These are phyloP conservation scores for Lycium barbarum DNA, from an alignment of 257 asterid species.

Conservation along the genomic window DNA sequence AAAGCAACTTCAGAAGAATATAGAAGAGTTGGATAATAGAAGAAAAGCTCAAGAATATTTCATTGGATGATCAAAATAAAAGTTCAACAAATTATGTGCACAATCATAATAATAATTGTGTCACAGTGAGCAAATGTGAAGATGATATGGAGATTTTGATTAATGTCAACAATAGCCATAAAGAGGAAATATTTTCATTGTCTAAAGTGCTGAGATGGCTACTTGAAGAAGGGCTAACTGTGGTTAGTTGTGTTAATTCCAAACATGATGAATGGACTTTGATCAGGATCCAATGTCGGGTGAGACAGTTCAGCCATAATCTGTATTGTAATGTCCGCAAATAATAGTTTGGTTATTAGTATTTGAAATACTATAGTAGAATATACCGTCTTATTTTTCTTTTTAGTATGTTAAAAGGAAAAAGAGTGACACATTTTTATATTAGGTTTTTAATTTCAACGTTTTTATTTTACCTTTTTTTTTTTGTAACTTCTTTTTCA, in stretches of 20 bases:
- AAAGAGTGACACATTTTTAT: neutral
- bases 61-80: constrained; percentile 1
- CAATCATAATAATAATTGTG: neutral
- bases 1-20: constrained; percentile 36
- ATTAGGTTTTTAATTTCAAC: neutral
- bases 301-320: neutral
- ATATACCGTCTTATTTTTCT: neutral
- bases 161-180: neutral
- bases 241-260: constrained; percentile 39
- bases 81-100: neutral
- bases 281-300: constrained; percentile 47
- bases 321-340: neutral
- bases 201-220: constrained; percentile 46
- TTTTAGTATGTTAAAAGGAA: neutral
- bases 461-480: neutral
- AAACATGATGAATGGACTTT: constrained; percentile 25
- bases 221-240: constrained; percentile 31
- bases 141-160: constrained; percentile 45
- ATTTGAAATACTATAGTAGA: neutral
- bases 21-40: constrained; percentile 34
- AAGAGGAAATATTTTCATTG: constrained; percentile 32
- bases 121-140: constrained; percentile 30
- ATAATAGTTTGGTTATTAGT: neutral
- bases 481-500: too few species aligned
- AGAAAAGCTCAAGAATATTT: constrained; percentile 28